Conservation (phyloP, 2,329 filamentous ascomycete species). For the Neurospora sp. region DNA sequence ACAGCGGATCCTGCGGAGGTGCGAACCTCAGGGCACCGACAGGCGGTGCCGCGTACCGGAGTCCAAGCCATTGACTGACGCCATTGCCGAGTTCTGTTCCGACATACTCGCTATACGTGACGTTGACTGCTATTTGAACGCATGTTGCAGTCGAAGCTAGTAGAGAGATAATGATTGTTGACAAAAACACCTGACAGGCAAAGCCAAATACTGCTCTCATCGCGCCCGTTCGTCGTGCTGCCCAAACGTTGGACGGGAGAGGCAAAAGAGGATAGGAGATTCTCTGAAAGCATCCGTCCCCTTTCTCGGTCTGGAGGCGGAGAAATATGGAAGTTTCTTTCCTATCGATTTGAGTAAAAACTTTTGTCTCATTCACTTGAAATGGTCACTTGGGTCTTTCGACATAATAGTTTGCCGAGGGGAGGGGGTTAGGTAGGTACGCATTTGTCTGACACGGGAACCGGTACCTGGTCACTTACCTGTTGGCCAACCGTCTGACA, state of each 20-base stretch:
- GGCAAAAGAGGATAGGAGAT: neutral
- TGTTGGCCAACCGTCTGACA: neutral
- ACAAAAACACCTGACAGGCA: neutral
- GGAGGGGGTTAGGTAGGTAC: neutral
- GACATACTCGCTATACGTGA: slow-evolving; percentile 57
- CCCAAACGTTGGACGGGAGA: neutral
- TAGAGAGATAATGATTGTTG: neutral
- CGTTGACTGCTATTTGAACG: slow-evolving; percentile 37
- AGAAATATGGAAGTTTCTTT: neutral
- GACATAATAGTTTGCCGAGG: neutral
- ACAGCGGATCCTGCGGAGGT: slow-evolving; percentile 52
- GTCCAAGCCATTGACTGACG: slow-evolving; percentile 61
- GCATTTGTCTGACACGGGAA: neutral
- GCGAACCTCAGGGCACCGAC: slow-evolving; percentile 55
- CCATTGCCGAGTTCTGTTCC: slow-evolving; percentile 46
- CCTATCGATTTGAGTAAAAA: neutral
- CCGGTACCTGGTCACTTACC: neutral
- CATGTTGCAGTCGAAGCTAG: neutral
- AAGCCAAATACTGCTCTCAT: neutral
- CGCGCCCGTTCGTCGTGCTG: neutral
- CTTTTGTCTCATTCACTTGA: neutral
- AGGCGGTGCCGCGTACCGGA: slow-evolving; percentile 64
- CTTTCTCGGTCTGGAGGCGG: neutral
- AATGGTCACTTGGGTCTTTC: neutral
- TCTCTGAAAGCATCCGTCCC: neutral